Evolutionary conservation across 345 rosid species (phyloP).

Genomic region (Stellera chamaejasme): DNA sequence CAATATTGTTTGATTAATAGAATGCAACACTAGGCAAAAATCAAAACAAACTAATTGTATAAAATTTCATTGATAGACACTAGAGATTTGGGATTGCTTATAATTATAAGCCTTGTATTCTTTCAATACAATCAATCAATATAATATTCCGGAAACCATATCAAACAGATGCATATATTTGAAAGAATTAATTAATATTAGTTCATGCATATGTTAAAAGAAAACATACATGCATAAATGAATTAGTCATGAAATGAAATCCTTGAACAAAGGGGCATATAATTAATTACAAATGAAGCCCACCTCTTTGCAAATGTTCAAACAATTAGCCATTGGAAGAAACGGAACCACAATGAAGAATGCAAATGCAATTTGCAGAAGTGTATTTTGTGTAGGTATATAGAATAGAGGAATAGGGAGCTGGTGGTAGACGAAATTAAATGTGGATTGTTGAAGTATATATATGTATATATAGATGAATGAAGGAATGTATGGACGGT

Average conservation of each 20-base stretch:
- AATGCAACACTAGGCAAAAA: too few relatives aligned
- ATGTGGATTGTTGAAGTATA: slow-evolving; percentile 1
- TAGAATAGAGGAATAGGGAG: too few relatives aligned
- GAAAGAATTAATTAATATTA: too few relatives aligned
- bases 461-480: slow-evolving; percentile 19
- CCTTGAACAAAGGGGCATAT: neutral
- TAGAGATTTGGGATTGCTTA: too few relatives aligned
- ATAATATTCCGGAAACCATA: neutral
- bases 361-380: neutral
- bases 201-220: neutral
- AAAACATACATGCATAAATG: neutral
- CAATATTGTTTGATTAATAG: too few relatives aligned
- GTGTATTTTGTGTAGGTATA: too few relatives aligned
- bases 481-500: slow-evolving; percentile 15
- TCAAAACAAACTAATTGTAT: too few relatives aligned
- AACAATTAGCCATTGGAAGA: slow-evolving; percentile 23
- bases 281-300: slow-evolving; percentile 2
- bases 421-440: neutral
- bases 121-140: neutral
- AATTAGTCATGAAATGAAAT: neutral
- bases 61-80: too few relatives aligned
- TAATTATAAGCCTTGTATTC: too few relatives aligned
- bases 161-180: neutral
- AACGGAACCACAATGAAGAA: neutral
- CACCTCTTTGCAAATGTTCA: slow-evolving; percentile 23